Base-by-base conservation (phyloP, 2,329 filamentous ascomycete species). In the Talaromyces sp. region DNA sequence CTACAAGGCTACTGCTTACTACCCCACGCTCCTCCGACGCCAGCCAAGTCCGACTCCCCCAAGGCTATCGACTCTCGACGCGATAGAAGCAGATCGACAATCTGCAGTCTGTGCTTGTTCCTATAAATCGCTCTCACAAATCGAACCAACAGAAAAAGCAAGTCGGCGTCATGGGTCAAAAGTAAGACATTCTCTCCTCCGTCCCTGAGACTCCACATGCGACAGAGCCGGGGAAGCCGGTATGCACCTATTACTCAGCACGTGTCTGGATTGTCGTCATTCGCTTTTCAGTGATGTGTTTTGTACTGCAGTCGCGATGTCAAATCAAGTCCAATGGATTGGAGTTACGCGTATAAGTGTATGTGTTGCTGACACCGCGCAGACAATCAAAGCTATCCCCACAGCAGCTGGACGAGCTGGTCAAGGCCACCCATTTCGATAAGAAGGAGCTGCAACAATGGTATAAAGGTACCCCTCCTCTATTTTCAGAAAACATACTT, bases 361-460 rank as follows among this genome's bases (percentile, higher is more conserved):
- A 17, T 31, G 19, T 10, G 27, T 36, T 31, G 47, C 62, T 56
- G 19, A 49, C 22, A n/a, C 25, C 34, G 40, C 49, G 43, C 69
- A 99, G 95, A 82, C 95, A 98, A 85, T 98, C 94, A 73, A 99
- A 98, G 85, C 90, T 99, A 78, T 97, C 93, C 66, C 92, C 95
- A 78, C 91, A 97, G 80, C 93, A 99, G 86, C 91, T 99, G 76
- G 88, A 87, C 71, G 95, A 99, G 81, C 88, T 99, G 72, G 93
- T 98, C 79, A 95, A 92, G 84, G 93, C 93, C 67, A 99, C 95
- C 69, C 93, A 98, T 81, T 99, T 99, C 77, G 95, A 99, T 81
- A 97, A 97, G 89, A 98, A 98, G 85, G 95, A 99, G 81, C 81
- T 99, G 77, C 95, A 99, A 79, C 94, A 98, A 88, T 99, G 95